phyloP scores from a whole-genome alignment of 2,329 filamentous ascomycete species.

The Chaetomium sp. region DNA sequence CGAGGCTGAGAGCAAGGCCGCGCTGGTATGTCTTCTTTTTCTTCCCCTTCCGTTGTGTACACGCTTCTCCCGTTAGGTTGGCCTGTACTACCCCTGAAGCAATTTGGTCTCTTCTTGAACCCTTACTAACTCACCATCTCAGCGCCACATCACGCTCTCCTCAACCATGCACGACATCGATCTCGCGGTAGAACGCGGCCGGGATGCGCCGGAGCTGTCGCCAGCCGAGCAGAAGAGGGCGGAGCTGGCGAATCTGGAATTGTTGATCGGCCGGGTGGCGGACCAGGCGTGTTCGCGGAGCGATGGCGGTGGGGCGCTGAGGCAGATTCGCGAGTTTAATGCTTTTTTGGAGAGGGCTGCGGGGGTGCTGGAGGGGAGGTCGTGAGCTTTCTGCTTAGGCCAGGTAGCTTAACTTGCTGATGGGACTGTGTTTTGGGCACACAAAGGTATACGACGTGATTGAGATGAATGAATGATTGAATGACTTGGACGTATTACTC shows the following conservation, averaged over 20 bases:
- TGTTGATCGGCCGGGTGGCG: slow-evolving; percentile 48
- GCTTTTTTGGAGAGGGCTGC: slow-evolving; percentile 57
- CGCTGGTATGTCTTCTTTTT: slow-evolving; percentile 37
- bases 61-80: not conserved
- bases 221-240: slow-evolving; percentile 41
- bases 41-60: not conserved
- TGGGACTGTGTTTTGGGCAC: too few relatives aligned
- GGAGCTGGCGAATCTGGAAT: slow-evolving; percentile 51
- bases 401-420: too few relatives aligned
- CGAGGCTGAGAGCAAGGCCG: slow-evolving; percentile 46
- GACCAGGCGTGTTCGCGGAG: slow-evolving; percentile 46
- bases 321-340: slow-evolving; percentile 56
- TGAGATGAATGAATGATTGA: too few relatives aligned
- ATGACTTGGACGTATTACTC: too few relatives aligned
- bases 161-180: slow-evolving; percentile 57
- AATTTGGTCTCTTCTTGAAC: not conserved
- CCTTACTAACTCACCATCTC: not conserved
- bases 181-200: slow-evolving; percentile 40
- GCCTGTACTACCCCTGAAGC: too few relatives aligned
- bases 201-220: slow-evolving; percentile 41
- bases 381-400: too few relatives aligned
- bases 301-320: slow-evolving; percentile 42
- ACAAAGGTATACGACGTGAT: too few relatives aligned
- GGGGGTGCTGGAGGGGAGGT: slow-evolving; percentile 42
- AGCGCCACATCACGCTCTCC: slow-evolving; percentile 48